Percentiles rank a stretch among this genome's conserved stretches.
Evolutionary conservation across 2,329 filamentous ascomycete genomes (phyloP).

Genomic region (Claviceps maximensis): DNA sequence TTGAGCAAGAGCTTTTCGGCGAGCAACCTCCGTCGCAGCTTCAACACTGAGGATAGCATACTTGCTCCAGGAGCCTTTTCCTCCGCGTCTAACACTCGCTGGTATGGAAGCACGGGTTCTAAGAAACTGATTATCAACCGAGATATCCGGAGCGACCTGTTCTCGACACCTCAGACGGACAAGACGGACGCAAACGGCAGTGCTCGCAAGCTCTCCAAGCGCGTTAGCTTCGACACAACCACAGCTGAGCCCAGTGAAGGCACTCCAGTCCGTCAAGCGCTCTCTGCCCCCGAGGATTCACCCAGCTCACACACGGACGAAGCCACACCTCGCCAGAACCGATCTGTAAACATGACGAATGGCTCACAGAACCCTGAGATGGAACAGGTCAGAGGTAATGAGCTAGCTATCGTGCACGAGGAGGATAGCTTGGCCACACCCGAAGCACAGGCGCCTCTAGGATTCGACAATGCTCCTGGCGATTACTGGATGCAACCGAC

Average conservation of each 20-base stretch:
- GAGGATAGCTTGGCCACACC: slow-evolving; percentile 32
- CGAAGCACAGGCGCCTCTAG: slow-evolving; percentile 12
- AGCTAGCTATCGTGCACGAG: slow-evolving; percentile 69
- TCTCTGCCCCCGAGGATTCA: slow-evolving; percentile 21
- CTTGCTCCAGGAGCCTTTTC: slow-evolving; percentile 77
- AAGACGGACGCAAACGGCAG: slow-evolving; percentile 27
- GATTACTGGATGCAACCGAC: slow-evolving; percentile 79
- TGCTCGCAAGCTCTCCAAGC: slow-evolving; percentile 56
- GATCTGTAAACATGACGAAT: slow-evolving; percentile 28
- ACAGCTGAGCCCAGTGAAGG: slow-evolving; percentile 26
- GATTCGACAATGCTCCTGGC: slow-evolving; percentile 44
- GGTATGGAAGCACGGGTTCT: slow-evolving; percentile 55
- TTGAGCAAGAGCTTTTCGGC: slow-evolving; percentile 81
- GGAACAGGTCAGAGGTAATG: slow-evolving; percentile 60
- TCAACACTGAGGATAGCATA: slow-evolving; percentile 74
- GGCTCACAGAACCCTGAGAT: slow-evolving; percentile 43
- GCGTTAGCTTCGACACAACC: slow-evolving; percentile 79
- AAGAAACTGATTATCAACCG: slow-evolving; percentile 92
- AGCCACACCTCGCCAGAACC: slow-evolving; percentile 34
- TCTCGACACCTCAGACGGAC: slow-evolving; percentile 45
- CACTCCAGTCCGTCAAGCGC: slow-evolving; percentile 20
- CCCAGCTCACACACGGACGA: slow-evolving; percentile 20
- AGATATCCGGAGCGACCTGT: slow-evolving; percentile 62
- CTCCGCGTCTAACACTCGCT: slow-evolving; percentile 47
- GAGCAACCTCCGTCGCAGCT: slow-evolving; percentile 71